Conservation (phyloP, 2,329 filamentous ascomycete genomes). For the Macrophomina pseudophaseolina region DNA sequence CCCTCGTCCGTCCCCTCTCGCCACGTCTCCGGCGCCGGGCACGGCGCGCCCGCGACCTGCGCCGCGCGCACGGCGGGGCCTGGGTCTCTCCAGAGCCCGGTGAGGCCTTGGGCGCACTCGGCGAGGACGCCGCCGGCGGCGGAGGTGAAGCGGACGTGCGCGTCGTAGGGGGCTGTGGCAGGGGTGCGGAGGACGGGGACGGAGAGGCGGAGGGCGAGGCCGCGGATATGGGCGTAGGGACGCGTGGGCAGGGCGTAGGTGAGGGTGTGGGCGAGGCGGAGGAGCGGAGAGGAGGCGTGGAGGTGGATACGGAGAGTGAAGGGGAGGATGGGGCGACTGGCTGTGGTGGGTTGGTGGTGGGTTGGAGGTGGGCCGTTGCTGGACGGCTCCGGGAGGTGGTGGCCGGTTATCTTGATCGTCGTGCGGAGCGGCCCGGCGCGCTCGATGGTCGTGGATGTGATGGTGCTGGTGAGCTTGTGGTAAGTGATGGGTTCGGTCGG, state of each 20-base stretch:
- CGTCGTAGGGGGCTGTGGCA: slow-evolving; percentile 60
- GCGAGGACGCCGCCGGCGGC: slow-evolving; percentile 61
- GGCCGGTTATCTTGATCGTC: slow-evolving; percentile 12
- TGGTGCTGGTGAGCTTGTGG: slow-evolving; percentile 10
- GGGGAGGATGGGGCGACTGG: slow-evolving; percentile 29
- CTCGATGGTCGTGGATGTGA: not conserved
- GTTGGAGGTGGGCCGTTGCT: too few species aligned
- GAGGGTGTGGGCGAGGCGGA: slow-evolving; percentile 50
- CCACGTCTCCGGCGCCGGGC: slow-evolving; percentile 53
- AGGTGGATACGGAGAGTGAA: slow-evolving; percentile 9
- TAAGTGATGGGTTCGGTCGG: not conserved
- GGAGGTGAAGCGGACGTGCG: slow-evolving; percentile 63
- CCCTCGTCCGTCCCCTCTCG: not conserved
- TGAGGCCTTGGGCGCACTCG: slow-evolving; percentile 65
- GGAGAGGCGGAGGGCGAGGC: slow-evolving; percentile 61
- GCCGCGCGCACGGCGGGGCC: slow-evolving; percentile 54
- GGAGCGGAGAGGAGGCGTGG: slow-evolving; percentile 1
- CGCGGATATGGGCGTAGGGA: slow-evolving; percentile 54
- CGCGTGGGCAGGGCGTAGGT: slow-evolving; percentile 56
- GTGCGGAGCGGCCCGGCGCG: slow-evolving; percentile 11
- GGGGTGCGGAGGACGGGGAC: slow-evolving; percentile 54
- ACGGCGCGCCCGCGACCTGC: slow-evolving; percentile 57
- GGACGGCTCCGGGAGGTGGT: not conserved
- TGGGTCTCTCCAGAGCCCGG: slow-evolving; percentile 63
- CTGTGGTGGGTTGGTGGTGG: slow-evolving; percentile 32